Evolutionary conservation across 1,284 basidiomycete species (phyloP), one percentile per base, ranked within the genome.

Genomic region (Cutaneotrichosporon sp.): DNA sequence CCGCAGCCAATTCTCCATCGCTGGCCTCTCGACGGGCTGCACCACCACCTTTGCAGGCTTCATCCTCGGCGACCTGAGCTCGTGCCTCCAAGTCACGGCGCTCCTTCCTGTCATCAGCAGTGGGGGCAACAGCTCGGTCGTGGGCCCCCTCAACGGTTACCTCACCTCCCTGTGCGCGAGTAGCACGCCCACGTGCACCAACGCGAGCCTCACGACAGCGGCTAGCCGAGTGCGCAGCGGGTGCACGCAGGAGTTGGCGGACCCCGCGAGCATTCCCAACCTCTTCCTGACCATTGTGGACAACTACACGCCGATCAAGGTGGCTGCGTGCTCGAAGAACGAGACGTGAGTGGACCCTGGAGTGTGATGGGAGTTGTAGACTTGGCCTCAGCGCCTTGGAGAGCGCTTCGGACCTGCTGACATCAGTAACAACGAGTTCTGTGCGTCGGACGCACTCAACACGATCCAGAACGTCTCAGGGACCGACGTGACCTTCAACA

Each of bases 271-370:
- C n/a, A 59, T 79, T 4, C 62, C 70, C 18, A 68, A 64, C 14
- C 72, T 75, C 42, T 46, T 71, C 60, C 36, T 63, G 13, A 61
- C 51, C 4, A 49, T 67, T 9, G 50, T 80, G 13, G 32, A 67
- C 13, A 56, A 71, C 65, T 80, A 80, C 61, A 59, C 68, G 14
- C 59, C 75, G 40, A 64, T 77, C 56, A 58, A 73, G 55, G 63
- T 67, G 18, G 76, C 72, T 2, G 77, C 68, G 8, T 80, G 78
- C 63, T 69, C 74, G 30, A 73, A 73, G 65, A 76, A 76, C 67
- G 32, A 67, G n/a, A 70, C 73, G 77, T 80, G 64, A 69, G 76
- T 72, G 14, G 10, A 11, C 10, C 6, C 49, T 34, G 18, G 34
- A 8, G 18, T 11, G 34, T 26, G 26, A 26, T 26, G 26, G 26